Base-by-base conservation (phyloP, 1,139 yeast genomes). In the Suhomyces ambrosiae region DNA sequence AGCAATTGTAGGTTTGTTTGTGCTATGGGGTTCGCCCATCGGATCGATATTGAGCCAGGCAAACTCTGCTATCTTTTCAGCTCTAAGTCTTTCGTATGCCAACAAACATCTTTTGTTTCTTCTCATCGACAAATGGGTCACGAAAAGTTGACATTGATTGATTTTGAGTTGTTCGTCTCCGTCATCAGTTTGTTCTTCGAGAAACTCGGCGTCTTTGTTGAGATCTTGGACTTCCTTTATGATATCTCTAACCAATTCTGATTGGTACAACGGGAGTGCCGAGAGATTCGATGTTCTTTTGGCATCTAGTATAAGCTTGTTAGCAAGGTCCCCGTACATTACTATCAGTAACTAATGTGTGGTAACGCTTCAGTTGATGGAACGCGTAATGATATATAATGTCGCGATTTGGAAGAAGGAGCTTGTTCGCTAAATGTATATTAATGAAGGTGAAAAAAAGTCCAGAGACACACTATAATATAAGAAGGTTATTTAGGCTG, bases 241-340 rank as follows among this genome's bases (percentile, higher is more conserved):
- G 5, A 85, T 73, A 14, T 77, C 78, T 30, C 86, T 75, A 5
- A 90, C 82, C n/a, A 86, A 61, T 26, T 86, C 95, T 11, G 81
- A 79, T 47, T 85, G 89, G 58, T 82, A 89, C 7, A 79, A 61
- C 0, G 97, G 92, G 1, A 92, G 57, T 15, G 73, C 75, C 7
- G 83, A 82, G 28, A 92, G 66, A 30, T 78, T 76, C 42, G 74
- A 71, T 0, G 95, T 71, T 48, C 98, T 68, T 48, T 89, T 85
- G 10, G 97, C 94, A 46, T 92, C 97, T 27, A 82, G 70, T 3
- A 87, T 74, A 18, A 92, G 76, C 56, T 92, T 92, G 43, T 81
- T 78, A 1, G 94, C 96, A 3, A 77, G 56, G 51, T 90, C 97
- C 23, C 97, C 97, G 54, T 87, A 86, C 98, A 92, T 92, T 6